Conservation (phyloP, 345 rosid genomes). For the Leavenworthia alabamica region DNA sequence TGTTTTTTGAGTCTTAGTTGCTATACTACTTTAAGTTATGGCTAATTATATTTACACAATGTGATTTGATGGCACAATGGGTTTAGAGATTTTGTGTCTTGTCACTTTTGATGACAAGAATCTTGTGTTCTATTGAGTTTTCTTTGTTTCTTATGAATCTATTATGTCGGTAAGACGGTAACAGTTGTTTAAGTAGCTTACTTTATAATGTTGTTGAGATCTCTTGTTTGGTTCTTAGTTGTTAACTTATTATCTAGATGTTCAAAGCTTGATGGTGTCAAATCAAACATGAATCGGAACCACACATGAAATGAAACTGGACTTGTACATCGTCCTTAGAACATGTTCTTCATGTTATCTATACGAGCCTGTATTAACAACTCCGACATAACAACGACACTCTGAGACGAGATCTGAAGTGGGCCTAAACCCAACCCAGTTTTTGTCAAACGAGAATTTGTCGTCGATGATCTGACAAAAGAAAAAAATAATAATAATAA, state of each 20-base stretch:
- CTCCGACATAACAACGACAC: background rate
- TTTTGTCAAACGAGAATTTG: background rate
- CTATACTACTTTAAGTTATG: conserved; percentile 6
- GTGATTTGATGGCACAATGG: conserved; percentile 15
- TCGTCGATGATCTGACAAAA: background rate
- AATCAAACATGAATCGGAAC: background rate
- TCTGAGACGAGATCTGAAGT: background rate
- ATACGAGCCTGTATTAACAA: background rate
- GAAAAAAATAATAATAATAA: no score
- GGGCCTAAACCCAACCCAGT: background rate
- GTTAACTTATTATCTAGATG: background rate
- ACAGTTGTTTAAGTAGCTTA: conserved; percentile 2
- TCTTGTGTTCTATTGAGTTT: conserved; percentile 15
- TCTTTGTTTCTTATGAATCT: background rate
- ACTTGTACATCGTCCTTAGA: background rate
- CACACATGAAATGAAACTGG: background rate
- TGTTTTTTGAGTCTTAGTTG: conserved; percentile 3
- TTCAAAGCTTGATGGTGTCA: background rate
- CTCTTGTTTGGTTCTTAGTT: conserved; percentile 6
- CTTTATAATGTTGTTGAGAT: background rate
- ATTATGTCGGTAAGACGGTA: background rate
- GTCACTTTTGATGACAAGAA: conserved; percentile 21
- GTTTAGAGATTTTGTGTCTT: conserved; percentile 1
- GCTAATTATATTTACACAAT: conserved; percentile 12
- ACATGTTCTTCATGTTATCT: background rate